These are phyloP conservation scores for Petunia axillaris DNA, from an alignment of 257 asterid species.

Conservation along the genomic window DNA sequence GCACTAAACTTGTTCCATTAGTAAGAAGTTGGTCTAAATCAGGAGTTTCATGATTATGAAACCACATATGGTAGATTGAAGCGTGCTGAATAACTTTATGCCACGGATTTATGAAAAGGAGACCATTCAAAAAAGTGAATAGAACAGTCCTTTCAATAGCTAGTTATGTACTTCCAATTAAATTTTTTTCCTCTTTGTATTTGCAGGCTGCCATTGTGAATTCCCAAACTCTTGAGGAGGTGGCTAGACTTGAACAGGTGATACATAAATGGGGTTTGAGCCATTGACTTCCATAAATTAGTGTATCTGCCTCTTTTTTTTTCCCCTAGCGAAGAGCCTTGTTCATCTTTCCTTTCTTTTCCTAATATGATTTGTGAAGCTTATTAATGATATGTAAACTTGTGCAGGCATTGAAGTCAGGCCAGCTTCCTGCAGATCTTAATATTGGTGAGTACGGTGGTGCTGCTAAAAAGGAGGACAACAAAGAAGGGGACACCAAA, in stretches of 20 bases:
- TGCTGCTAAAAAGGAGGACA: slow-evolving; percentile 45
- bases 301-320: neutral
- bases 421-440: slow-evolving; percentile 93
- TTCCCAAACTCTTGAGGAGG: slow-evolving; percentile 98
- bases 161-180: neutral
- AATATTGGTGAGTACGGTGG: slow-evolving; percentile 47
- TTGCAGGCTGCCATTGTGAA: slow-evolving; percentile 97
- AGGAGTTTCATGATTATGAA: neutral
- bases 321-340: neutral
- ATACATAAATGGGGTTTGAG: slow-evolving; percentile 25
- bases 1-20: neutral
- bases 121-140: neutral
- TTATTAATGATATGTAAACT: slow-evolving; percentile 17
- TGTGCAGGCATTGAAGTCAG: slow-evolving; percentile 85
- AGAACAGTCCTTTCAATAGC: neutral
- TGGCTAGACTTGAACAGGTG: slow-evolving; percentile 99
- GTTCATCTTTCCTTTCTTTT: neutral
- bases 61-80: neutral
- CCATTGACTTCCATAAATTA: neutral
- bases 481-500: slow-evolving; percentile 48
- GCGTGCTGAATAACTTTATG: neutral
- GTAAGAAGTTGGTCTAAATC: neutral
- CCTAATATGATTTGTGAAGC: slow-evolving; percentile 7
- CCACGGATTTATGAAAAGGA: slow-evolving; percentile 5
- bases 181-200: slow-evolving; percentile 26